Evolutionary conservation across 768 basidiomycete genomes (phyloP).

Genomic region (Termitomyces eurrhizus): DNA sequence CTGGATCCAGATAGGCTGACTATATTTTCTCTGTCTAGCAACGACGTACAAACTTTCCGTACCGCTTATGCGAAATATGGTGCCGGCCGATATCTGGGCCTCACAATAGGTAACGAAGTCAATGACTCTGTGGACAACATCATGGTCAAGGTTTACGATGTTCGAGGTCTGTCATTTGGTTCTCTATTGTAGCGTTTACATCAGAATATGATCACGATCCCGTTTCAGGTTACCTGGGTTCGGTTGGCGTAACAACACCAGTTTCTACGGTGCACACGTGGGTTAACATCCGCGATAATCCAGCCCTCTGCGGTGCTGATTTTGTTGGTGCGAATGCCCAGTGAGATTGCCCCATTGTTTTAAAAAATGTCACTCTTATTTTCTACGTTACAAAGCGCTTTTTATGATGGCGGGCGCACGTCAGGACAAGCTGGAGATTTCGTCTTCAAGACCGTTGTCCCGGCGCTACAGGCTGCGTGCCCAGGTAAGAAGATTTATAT

Average conservation of each 20-base stretch:
- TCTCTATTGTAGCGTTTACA: not conserved
- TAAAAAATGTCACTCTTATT: not conserved
- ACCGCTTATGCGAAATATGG: slow-evolving; percentile 29
- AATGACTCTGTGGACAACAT: slow-evolving; percentile 28
- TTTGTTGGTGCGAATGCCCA: slow-evolving; percentile 38
- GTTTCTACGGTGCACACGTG: slow-evolving; percentile 37
- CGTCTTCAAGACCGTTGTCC: slow-evolving; percentile 34
- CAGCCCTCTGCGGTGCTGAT: slow-evolving; percentile 30
- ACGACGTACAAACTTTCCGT: slow-evolving; percentile 32
- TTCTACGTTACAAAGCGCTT: slow-evolving; percentile 22
- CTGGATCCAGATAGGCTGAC: not conserved
- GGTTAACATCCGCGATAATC: slow-evolving; percentile 29
- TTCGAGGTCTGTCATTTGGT: slow-evolving; percentile 24
- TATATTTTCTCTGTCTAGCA: slow-evolving; percentile 18
- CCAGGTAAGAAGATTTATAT: slow-evolving; percentile 33
- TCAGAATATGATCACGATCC: not conserved
- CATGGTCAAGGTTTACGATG: slow-evolving; percentile 32
- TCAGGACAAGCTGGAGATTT: slow-evolving; percentile 33
- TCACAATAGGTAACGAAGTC: slow-evolving; percentile 37
- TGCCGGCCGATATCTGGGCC: slow-evolving; percentile 26
- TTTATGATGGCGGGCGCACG: slow-evolving; percentile 29
- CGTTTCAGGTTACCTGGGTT: slow-evolving; percentile 25
- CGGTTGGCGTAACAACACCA: slow-evolving; percentile 29
- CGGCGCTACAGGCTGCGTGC: slow-evolving; percentile 31
- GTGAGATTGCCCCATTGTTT: slow-evolving; percentile 16